These are phyloP conservation scores for Thalassiosira livingstoniorum DNA, from an alignment of 352 stramenopile species.

Conservation along the genomic window DNA sequence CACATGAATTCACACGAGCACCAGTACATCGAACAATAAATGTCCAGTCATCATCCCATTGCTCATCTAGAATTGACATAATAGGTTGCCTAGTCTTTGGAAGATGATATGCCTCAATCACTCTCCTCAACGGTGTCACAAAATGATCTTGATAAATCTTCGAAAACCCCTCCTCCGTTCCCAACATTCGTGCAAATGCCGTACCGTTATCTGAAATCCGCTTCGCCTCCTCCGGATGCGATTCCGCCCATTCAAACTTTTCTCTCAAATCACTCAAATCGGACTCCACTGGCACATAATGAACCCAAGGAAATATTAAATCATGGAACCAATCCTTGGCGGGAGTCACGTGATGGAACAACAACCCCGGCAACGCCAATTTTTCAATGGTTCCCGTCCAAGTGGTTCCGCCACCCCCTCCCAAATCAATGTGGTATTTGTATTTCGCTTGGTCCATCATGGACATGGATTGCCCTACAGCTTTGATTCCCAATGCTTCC, in stretches of 20 bases:
- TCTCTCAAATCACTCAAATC: slow-evolving; percentile 56
- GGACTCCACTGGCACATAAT: slow-evolving; percentile 50
- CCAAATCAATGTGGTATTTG: slow-evolving; percentile 66
- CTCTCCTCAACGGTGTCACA: slow-evolving; percentile 13
- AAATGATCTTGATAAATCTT: slow-evolving; percentile 34
- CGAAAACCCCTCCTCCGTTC: slow-evolving; percentile 31
- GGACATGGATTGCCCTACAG: slow-evolving; percentile 22
- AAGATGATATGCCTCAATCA: slow-evolving; percentile 46
- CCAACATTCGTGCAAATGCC: slow-evolving; percentile 30
- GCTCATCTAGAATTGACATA: slow-evolving; percentile 18
- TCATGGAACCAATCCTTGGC: slow-evolving; percentile 61
- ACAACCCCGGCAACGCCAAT: slow-evolving; percentile 48
- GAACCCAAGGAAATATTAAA: slow-evolving; percentile 42
- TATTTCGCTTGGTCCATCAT: slow-evolving; percentile 31
- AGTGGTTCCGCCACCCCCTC: slow-evolving; percentile 58
- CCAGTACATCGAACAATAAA: slow-evolving; percentile 29
- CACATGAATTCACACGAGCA: slow-evolving; percentile 4
- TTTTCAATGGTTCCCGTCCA: slow-evolving; percentile 66
- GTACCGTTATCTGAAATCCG: slow-evolving; percentile 44
- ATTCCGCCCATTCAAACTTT: slow-evolving; percentile 65
- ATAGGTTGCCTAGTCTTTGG: slow-evolving; percentile 7
- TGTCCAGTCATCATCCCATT: slow-evolving; percentile 9
- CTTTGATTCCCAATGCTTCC: slow-evolving; percentile 19
- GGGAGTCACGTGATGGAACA: slow-evolving; percentile 62
- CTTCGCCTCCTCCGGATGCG: slow-evolving; percentile 38